Evolutionary conservation across 306 rosid genomes (phyloP), one percentile per base, ranked within the genome.

Genomic region (Malus sylvestris): DNA sequence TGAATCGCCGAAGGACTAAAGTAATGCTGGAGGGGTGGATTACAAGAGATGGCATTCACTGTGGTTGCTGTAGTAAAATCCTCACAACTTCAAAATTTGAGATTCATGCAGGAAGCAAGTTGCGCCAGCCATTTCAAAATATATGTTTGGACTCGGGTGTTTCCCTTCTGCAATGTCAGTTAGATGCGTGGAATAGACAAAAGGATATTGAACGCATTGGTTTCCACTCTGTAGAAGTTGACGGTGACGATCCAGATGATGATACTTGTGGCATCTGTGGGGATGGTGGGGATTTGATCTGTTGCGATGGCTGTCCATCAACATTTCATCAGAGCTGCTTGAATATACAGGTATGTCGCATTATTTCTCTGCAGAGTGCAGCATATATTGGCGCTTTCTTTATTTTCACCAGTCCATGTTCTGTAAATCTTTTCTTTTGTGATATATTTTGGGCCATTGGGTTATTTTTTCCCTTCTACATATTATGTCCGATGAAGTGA

Each of bases 221-320:
- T 78, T 90, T 88, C 79, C 90, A 90, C 87, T 83, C 90, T 15
- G 87, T 91, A 58, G 88, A 94, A 70, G 76, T 59, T 16, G 96
- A 90, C 29, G 96, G 97, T 51, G 89, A 94, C 71, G 98, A 94
- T 86, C 98, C 98, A 62, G 88, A 91, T 75, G 98, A 94, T 85
- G 98, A 94, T 82, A 91, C 98, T 30, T 94, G 98, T 83, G 93
- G 96, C 52, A 86, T 87, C 78, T 94, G 98, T 85, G 98, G 90
- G 78, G 98, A 94, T 79, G 98, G 98, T 68, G 98, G 97, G 76
- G 97, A 94, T 83, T 85, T 94, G 72, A 94, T 94, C 77, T 94
- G 98, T 62, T 94, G 98, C 78, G 98, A 94, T 88, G 84, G 97
- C 45, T 94, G 98, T 76, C 97, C 98, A 45, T 94, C 98, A 71